Conservation (phyloP, 345 rosid genomes). For the Nephelium lappaceum region DNA sequence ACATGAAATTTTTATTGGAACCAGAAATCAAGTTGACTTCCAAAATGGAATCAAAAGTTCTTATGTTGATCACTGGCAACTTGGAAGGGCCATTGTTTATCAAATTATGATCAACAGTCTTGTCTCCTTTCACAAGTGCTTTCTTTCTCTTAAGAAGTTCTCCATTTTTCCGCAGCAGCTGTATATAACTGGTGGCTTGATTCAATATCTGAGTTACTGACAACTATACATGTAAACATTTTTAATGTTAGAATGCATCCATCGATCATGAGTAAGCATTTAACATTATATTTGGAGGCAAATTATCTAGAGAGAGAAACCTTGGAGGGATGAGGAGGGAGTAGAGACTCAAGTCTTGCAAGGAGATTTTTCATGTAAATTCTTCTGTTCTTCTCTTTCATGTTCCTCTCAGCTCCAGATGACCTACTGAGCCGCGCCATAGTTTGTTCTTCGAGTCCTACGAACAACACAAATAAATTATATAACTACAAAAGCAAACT, state of each 20-base stretch:
- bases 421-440: no score
- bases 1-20: slow-evolving; percentile 12
- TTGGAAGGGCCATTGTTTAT: neutral
- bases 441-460: no score
- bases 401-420: slow-evolving; percentile 11
- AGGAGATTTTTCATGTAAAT: slow-evolving; percentile 18
- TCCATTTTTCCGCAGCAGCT: neutral
- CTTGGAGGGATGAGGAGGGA: slow-evolving; percentile 11
- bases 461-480: no score
- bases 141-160: neutral
- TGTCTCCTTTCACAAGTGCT: neutral
- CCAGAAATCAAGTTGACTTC: neutral
- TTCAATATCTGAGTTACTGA: neutral
- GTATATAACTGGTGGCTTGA: neutral
- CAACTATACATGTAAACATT: neutral
- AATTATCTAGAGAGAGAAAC: neutral
- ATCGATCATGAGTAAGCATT: neutral
- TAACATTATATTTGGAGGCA: neutral
- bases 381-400: slow-evolving; percentile 23
- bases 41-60: neutral
- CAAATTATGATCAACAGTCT: neutral
- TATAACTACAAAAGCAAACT: no score
- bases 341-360: slow-evolving; percentile 17
- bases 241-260: no score
- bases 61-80: slow-evolving; percentile 7